Base-by-base conservation (phyloP, 2,329 filamentous ascomycete species). In the Colletotrichum caudatum region DNA sequence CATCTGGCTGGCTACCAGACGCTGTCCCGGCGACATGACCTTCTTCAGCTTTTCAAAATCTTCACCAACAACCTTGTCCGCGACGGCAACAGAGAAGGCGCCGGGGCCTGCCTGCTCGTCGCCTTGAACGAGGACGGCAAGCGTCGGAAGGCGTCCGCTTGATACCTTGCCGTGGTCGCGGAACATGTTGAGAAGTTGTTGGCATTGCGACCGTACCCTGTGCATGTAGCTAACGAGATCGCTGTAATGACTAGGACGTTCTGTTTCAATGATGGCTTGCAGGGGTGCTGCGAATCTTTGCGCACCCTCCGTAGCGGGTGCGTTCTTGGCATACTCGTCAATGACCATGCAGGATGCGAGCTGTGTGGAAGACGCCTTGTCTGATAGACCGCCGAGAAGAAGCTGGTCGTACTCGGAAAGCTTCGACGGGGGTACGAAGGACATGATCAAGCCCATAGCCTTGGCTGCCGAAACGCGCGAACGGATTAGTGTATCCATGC, bases 41-140 rank as follows among this genome's bases (percentile, higher is more conserved):
- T 94, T 97, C 84, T 95, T 96, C 4, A 99, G 85, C 74, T 90
- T 91, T 64, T 98, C 95, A 76, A 92, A 99, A 74, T 99, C 95
- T 11, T 93, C 90, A 1, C 86, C 90, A 59, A 97, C 88, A 64
- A 97, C 93, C 81, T 94, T 96, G 76, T 98, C 94, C 0, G 95
- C 96, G 75, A 95, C 94, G 0, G 88, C 83, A 63, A 98, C 88
- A 1, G 94, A 97, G 80, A 99, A 99, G 8, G 96, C 95, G 76
- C 91, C 95, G 12, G 95, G 95, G 0, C 96, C 95, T 46, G 96
- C 95, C 78, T 97, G 93, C 6, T 93, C 87, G 78, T 98, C 95
- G 39, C 96, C 96, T 82, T 99, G 96, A 11, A 98, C 95, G 23
- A 99, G 90, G 3, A 97, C 94, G 29, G 96, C 94, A 58, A 98